These are phyloP conservation scores for Helenozyma baotianmanensis DNA, from an alignment of 805 yeast species.

Conservation along the genomic window DNA sequence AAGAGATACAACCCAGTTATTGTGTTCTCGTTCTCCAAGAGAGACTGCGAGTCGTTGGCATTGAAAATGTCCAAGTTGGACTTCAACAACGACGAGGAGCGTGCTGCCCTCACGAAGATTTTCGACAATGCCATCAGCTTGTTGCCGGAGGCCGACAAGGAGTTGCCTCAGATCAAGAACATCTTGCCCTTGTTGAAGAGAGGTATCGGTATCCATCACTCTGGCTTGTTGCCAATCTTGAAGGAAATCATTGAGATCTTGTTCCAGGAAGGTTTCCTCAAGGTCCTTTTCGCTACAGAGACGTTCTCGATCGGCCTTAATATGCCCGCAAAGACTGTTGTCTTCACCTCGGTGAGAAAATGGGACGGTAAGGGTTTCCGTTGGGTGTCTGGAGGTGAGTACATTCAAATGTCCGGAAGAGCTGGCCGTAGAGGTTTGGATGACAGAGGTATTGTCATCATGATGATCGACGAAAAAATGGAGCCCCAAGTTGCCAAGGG, in stretches of 20 bases:
- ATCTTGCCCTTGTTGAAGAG: constrained; percentile 83
- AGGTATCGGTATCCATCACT: constrained; percentile 98
- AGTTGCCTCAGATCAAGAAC: constrained; percentile 90
- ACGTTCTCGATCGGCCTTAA: constrained; percentile 97
- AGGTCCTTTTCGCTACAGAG: constrained; percentile 95
- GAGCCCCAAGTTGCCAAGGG: constrained; percentile 99
- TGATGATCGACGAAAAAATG: constrained; percentile 99
- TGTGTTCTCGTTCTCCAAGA: constrained; percentile 95
- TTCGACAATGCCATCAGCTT: constrained; percentile 85
- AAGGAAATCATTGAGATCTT: constrained; percentile 94
- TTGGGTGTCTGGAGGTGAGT: constrained; percentile 99
- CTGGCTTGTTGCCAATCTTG: constrained; percentile 88
- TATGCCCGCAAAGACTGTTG: constrained; percentile 99
- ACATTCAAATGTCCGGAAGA: constrained; percentile 98
- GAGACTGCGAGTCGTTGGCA: constrained; percentile 94
- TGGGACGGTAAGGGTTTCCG: constrained; percentile 98
- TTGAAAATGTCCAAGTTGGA: constrained; percentile 93
- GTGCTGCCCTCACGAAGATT: constrained; percentile 84
- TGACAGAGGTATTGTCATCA: constrained; percentile 97
- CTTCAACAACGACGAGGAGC: constrained; percentile 90
- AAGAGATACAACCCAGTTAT: constrained; percentile 96
- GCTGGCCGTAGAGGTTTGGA: constrained; percentile 99
- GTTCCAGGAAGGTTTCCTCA: constrained; percentile 93
- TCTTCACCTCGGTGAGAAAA: constrained; percentile 93
- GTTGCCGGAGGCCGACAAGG: constrained; percentile 86